Conservation (phyloP, 805 yeast genomes). For the Tetrapisispora arboricola region DNA sequence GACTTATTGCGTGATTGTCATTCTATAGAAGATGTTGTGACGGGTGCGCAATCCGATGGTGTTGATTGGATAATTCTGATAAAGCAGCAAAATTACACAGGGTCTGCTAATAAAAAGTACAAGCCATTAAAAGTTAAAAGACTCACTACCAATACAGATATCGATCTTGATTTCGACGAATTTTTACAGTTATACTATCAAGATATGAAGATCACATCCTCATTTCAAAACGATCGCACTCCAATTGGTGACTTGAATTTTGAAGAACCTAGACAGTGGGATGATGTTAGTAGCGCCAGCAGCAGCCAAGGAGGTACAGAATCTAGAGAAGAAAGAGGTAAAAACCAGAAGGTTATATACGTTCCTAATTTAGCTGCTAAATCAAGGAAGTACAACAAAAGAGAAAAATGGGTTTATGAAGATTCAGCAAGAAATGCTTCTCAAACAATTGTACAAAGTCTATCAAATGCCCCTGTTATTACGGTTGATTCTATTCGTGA, state of each 20-base stretch:
- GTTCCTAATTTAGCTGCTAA: conserved; percentile 76
- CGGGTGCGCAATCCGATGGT: conserved; percentile 57
- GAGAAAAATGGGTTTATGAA: conserved; percentile 68
- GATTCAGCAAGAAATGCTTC: conserved; percentile 61
- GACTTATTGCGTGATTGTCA: conserved; percentile 46
- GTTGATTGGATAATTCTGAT: conserved; percentile 69
- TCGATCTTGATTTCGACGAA: conserved; percentile 66
- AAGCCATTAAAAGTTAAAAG: conserved; percentile 72
- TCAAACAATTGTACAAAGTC: conserved; percentile 39
- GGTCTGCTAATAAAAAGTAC: conserved; percentile 39
- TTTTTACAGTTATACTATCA: conserved; percentile 37
- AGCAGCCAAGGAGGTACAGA: conserved; percentile 21
- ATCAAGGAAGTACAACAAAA: conserved; percentile 64
- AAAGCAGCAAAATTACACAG: conserved; percentile 45
- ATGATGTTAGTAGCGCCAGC: conserved; percentile 23
- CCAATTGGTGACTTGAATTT: conserved; percentile 12
- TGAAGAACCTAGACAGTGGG: conserved; percentile 22
- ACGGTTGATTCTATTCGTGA: conserved; percentile 69
- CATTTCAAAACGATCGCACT: conserved; percentile 7
- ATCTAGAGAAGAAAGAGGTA: conserved; percentile 10
- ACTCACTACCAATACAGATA: conserved; percentile 47
- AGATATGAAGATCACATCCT: conserved; percentile 15
- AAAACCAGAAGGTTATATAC: conserved; percentile 46
- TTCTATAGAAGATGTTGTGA: conserved; percentile 53
- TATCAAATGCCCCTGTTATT: conserved; percentile 62